Base-by-base conservation (phyloP, 306 rosid species). In the Abrus precatorius region DNA sequence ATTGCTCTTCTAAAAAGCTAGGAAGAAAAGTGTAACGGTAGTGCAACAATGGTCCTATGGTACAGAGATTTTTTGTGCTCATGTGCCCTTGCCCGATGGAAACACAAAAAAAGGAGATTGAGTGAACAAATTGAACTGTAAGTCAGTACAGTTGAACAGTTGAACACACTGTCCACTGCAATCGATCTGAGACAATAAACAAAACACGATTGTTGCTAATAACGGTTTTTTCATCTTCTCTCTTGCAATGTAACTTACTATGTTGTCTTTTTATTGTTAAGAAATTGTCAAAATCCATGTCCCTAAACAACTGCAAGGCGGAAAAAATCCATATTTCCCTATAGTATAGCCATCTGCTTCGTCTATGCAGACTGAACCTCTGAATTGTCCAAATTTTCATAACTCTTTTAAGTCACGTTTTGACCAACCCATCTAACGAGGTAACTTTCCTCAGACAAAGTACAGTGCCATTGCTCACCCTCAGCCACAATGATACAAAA, bases 191-290 rank as follows among this genome's bases (percentile, higher is more conserved):
- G 27, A 48, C 33, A 20, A 28, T 49, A 27, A 66, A 13, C 30
- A 13, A 36, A 12, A 59, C 57, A 36, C 2, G 43, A 28, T 55
- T 75, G 33, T 48, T 48, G 57, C 77, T 43, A 82, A 50, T 61
- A 69, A 82, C 85, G 61, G 86, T 70, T 69, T 70, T 43, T 59
- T 48, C 71, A 59, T 75, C 60, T 11, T 55, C 11, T 82, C 41
- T 30, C 62, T 73, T 54, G 9, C 63, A 55, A 20, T 55, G 13
- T 45, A 55, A 20, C 62, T 66, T 74, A 5, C 40, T 12, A 69
- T 79, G 14, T 69, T 69, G 50, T 43, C 73, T 61, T 75, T 59
- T 33, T 72, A n/a, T 77, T 77, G 9, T 9, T 34, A 76, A 59
- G 13, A 68, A 44, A 45, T 20, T 36, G 49, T 34, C 36, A 54